Base-by-base conservation (phyloP, 2,329 filamentous ascomycete genomes). In the Colletotrichum euphorbiae region DNA sequence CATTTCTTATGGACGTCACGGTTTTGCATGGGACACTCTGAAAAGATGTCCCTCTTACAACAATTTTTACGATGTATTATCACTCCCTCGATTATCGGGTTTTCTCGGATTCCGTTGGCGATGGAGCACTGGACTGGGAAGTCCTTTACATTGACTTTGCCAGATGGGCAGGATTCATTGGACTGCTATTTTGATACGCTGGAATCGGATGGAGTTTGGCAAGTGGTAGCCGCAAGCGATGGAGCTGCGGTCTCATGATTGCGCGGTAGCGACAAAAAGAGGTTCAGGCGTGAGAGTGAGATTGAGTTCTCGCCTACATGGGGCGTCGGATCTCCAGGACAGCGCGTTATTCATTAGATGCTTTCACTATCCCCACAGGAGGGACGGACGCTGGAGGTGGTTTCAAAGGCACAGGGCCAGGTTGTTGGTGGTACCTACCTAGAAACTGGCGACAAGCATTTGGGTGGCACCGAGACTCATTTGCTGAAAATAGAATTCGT, bases 181-280 rank as follows among this genome's bases (percentile, higher is more conserved):
- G 67, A 62, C 58, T 69, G 63, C 56, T 62, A 57, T 68, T 69
- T 67, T 67, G 55, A 69, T 28, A 69, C 57, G 63, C 67, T 69
- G 63, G 67, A 42, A 67, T 62, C 43, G 67, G 52, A 61, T 57
- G 67, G 67, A 69, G 67, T 69, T 69, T 67, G 63, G 67, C 67
- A 57, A 56, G 62, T 69, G 67, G 51, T 43, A 57, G 67, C 63
- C 52, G 56, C 57, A 57, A 51, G 51, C 65, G 9, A 58, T 12
- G 46, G 51, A 61, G 57, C 43, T 62, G 63, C 46, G 63, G 62
- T 51, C 52, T 69, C 50, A 69, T 62, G 56, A 62, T 52, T 69
- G 63, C 50, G 56, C 50, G 21, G 21, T 68, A 63, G 62, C 38
- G 62, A 67, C 54, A 66, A 50, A 48, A 50, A 21, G 63, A 21